These are phyloP conservation scores for Candolleomyces efflorescens DNA, from an alignment of 768 basidiomycete species.

Conservation along the genomic window DNA sequence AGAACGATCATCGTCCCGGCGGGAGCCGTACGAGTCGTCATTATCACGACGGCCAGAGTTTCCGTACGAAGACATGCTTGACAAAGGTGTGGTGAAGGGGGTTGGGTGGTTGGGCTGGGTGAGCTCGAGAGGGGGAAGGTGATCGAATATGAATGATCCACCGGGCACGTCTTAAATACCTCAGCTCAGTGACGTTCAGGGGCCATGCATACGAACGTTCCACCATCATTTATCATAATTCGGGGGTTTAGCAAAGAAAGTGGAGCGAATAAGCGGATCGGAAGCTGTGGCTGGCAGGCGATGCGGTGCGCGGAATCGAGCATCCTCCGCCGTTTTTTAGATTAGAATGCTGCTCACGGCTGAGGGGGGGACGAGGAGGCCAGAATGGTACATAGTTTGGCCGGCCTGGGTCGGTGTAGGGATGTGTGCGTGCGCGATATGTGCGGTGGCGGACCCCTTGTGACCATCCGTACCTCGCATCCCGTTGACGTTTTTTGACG, in stretches of 20 bases:
- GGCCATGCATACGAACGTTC: background rate
- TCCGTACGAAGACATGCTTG: background rate
- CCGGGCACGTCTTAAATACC: background rate
- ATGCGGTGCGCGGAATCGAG: background rate
- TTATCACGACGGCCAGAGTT: background rate
- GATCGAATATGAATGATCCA: background rate
- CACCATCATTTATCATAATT: background rate
- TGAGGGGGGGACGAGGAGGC: too few species aligned
- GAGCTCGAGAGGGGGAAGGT: background rate
- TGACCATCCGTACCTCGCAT: too few species aligned
- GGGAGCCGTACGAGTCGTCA: slow-evolving; percentile 7
- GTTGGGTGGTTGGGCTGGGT: background rate
- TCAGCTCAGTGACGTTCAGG: background rate
- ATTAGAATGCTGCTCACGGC: too few species aligned
- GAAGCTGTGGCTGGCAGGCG: background rate
- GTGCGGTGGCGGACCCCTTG: too few species aligned
- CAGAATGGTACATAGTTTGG: too few species aligned
- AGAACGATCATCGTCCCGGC: slow-evolving; percentile 2
- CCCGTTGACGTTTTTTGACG: too few species aligned
- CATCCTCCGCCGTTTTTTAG: background rate
- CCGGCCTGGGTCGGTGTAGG: too few species aligned
- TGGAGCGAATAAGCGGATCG: background rate
- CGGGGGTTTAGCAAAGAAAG: background rate
- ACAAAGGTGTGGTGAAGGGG: background rate
- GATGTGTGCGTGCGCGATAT: too few species aligned